Base-by-base conservation (phyloP, 305 asterid genomes). In the Fraxinus latifolia region DNA sequence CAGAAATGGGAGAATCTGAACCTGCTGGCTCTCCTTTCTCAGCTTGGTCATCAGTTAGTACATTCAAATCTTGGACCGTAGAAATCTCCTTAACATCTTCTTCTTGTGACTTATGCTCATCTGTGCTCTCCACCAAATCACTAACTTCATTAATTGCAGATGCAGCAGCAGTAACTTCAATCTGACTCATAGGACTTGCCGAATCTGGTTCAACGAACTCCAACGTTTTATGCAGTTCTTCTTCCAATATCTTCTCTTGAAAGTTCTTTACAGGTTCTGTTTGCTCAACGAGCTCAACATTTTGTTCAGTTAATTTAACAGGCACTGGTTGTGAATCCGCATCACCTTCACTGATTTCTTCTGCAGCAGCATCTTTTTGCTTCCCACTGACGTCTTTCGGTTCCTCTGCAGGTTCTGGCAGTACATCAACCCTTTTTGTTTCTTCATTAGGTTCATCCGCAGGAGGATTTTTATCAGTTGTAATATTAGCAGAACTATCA, bases 141-240 rank as follows among this genome's bases (percentile, higher is more conserved):
- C 81, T 27, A 75, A 42, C 79, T 79, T 82, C 88, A 81, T 80
- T 89, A 36, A 76, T 70, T 82, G 83, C 77, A 79, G 84, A 78
- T 74, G 77, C 82, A 67, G 82, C 83, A 79, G 83, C 84, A 81
- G 42, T 44, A 80, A 62, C 84, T 78, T 82, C 88, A 78, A 25
- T 81, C 79, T 89, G 82, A 88, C 86, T 89, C 4, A 39, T 74
- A 74, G 82, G 34, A 81, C 75, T 84, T 50, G 90, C 34, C 50
- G 90, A 82, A 79, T 84, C 88, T 29, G 90, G 83, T 74, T 81
- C 87, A 50, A 44, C 89, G 32, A 87, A 80, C 85, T 85, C 91
- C 71, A 79, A 33, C 19, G 74, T 82, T 80, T 83, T 78, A 82
- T 91, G 87, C 67, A 47, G 44, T 50, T 79, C 77, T 78, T 83